Evolutionary conservation across 1,284 basidiomycete species (phyloP).

Genomic region (Anthracocystis setariae): DNA sequence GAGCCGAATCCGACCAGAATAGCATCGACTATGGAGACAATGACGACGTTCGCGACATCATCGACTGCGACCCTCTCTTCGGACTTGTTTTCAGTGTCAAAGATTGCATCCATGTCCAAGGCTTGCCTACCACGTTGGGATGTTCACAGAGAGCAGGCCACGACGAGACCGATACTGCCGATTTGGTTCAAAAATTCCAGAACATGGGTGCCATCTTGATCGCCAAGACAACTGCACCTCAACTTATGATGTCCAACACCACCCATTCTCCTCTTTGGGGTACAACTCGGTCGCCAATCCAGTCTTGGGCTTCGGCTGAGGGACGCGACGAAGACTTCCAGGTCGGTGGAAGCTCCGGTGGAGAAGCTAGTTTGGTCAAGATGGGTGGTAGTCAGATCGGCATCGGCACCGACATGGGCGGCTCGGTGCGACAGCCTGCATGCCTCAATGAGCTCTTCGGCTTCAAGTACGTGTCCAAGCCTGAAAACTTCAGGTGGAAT

Average conservation of each 20-base stretch:
- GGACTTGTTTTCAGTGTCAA: conserved; percentile 54
- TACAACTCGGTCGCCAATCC: conserved; percentile 10
- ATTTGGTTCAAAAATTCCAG: conserved; percentile 13
- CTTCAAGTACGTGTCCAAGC: conserved; percentile 21
- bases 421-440: conserved; percentile 52
- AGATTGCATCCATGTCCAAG: conserved; percentile 49
- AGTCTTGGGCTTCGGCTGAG: background rate
- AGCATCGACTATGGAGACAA: background rate
- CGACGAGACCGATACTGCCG: background rate
- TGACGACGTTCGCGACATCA: background rate
- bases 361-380: conserved; percentile 47
- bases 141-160: conserved; percentile 31
- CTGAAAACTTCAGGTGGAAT: conserved; percentile 13
- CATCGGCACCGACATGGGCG: conserved; percentile 56
- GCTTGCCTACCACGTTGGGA: conserved; percentile 37
- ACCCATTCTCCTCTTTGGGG: conserved; percentile 43
- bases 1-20: background rate
- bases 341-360: conserved; percentile 53
- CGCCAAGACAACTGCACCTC: conserved; percentile 53
- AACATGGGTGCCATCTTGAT: conserved; percentile 44
- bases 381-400: conserved; percentile 44
- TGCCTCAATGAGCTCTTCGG: conserved; percentile 32
- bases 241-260: conserved; percentile 49
- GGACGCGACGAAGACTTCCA: conserved; percentile 28
- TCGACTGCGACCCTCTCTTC: conserved; percentile 14